These are phyloP conservation scores for Malbranchea zuffiana DNA, from an alignment of 2,329 filamentous ascomycete species.

Conservation along the genomic window DNA sequence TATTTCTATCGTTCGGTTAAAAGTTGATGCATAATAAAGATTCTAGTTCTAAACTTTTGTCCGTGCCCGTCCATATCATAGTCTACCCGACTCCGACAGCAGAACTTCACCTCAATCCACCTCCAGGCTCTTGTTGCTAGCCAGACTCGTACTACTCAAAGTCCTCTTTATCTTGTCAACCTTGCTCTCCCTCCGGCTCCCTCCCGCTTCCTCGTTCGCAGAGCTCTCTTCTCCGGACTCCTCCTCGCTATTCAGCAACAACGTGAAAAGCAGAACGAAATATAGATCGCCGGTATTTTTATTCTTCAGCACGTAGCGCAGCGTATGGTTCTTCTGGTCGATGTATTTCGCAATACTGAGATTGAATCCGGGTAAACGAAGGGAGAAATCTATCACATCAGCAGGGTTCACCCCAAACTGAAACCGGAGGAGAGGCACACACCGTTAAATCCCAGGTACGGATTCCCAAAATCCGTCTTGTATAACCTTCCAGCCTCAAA, in stretches of 20 bases:
- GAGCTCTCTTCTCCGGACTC: slow-evolving; percentile 16
- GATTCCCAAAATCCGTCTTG: slow-evolving; percentile 72
- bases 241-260: slow-evolving; percentile 42
- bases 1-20: neutral
- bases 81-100: too few relatives aligned
- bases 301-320: slow-evolving; percentile 89
- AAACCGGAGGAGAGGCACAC: slow-evolving; percentile 13
- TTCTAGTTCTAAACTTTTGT: too few relatives aligned
- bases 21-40: too few relatives aligned
- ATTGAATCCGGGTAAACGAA: slow-evolving; percentile 29
- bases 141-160: slow-evolving; percentile 6
- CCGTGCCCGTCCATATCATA: too few relatives aligned
- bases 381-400: slow-evolving; percentile 25
- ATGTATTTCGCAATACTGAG: slow-evolving; percentile 31
- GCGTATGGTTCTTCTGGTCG: slow-evolving; percentile 62
- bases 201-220: slow-evolving; percentile 10
- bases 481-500: slow-evolving; percentile 55
- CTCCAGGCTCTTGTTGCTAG: neutral
- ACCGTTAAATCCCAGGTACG: slow-evolving; percentile 79
- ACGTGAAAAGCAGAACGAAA: slow-evolving; percentile 68
- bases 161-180: slow-evolving; percentile 7
- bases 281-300: slow-evolving; percentile 61
- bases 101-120: too few relatives aligned
- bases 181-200: slow-evolving; percentile 1
- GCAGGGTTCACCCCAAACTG: neutral